Conservation (phyloP, 2,329 filamentous ascomycete genomes). For the Cladosporium sp. region DNA sequence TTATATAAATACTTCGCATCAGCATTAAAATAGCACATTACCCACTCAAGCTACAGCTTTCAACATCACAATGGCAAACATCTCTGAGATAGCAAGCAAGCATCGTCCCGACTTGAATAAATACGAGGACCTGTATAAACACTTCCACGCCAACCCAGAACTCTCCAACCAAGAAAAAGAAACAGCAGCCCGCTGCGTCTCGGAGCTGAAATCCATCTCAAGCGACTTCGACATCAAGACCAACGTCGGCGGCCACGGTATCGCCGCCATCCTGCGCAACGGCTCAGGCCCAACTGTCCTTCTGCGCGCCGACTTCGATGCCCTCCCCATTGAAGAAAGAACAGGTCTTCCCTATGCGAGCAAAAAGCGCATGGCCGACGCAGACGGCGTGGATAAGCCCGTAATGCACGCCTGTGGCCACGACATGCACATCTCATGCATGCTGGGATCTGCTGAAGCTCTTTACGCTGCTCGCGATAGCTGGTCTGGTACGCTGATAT, state of each 20-base stretch:
- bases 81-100: slow-evolving; percentile 23
- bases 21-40: not conserved
- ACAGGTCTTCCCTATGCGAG: slow-evolving; percentile 56
- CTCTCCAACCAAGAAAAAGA: slow-evolving; percentile 54
- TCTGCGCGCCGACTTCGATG: slow-evolving; percentile 61
- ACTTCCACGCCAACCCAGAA: slow-evolving; percentile 57
- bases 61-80: slow-evolving; percentile 17
- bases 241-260: slow-evolving; percentile 56
- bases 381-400: slow-evolving; percentile 47
- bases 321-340: slow-evolving; percentile 53
- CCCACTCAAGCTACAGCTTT: not conserved
- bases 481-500: slow-evolving; percentile 61
- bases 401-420: slow-evolving; percentile 69
- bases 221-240: slow-evolving; percentile 43
- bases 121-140: slow-evolving; percentile 55
- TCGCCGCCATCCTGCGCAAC: slow-evolving; percentile 55
- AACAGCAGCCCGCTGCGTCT: slow-evolving; percentile 47
- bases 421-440: slow-evolving; percentile 59
- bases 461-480: slow-evolving; percentile 40
- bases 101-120: slow-evolving; percentile 38
- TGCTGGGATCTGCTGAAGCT: slow-evolving; percentile 53
- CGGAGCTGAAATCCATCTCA: slow-evolving; percentile 35
- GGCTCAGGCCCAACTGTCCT: slow-evolving; percentile 53
- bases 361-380: slow-evolving; percentile 40
- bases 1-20: not conserved